phyloP scores from a whole-genome alignment of 169 alveolate species.

The Plasmodium vivax region DNA sequence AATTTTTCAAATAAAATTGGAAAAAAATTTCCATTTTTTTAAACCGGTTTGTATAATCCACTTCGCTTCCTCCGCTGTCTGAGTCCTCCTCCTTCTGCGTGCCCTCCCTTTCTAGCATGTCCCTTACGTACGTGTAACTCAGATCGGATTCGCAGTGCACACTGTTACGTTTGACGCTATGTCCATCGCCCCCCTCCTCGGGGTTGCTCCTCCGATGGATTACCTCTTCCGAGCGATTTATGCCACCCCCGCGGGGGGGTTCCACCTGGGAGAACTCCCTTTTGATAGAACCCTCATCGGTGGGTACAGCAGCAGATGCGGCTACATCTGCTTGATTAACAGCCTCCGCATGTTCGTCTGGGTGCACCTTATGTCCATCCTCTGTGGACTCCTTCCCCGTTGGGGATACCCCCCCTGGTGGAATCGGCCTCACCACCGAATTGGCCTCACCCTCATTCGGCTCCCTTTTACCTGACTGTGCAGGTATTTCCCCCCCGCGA shows the following conservation, averaged over 20 bases:
- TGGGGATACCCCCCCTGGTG: background rate
- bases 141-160: slow-evolving; percentile 7
- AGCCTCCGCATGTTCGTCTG: background rate
- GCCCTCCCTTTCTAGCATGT: background rate
- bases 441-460: background rate
- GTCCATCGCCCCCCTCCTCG: background rate
- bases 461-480: background rate
- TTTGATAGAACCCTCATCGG: background rate
- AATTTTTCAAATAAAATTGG: slow-evolving; percentile 32
- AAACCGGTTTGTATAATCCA: slow-evolving; percentile 10
- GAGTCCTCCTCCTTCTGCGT: background rate
- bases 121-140: slow-evolving; percentile 20
- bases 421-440: background rate
- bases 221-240: background rate
- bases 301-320: background rate
- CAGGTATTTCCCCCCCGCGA: background rate
- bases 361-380: background rate
- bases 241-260: background rate
- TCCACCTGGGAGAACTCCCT: background rate
- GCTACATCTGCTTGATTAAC: background rate
- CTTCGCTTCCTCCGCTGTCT: background rate
- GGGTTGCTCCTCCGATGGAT: background rate
- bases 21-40: slow-evolving; percentile 63
- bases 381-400: background rate
- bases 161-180: background rate